Base-by-base conservation (phyloP, 2,329 filamentous ascomycete genomes). In the Coniochaeta sp. region DNA sequence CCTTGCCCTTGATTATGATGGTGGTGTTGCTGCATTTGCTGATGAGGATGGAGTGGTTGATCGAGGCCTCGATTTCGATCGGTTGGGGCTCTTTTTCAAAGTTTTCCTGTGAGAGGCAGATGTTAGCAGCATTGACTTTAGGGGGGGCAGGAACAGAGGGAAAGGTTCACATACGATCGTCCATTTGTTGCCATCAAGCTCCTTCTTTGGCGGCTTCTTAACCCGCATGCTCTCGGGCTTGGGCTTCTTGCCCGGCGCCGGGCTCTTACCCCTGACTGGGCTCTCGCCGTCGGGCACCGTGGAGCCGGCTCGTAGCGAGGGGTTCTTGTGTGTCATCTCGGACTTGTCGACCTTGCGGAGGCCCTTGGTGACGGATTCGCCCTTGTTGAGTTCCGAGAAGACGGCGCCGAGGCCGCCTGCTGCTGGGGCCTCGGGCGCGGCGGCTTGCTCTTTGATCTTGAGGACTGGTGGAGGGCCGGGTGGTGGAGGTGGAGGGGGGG, bases 281-380 rank as follows among this genome's bases (percentile, higher is more conserved):
- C 76, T 80, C 81, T 79, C 78, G 62, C 80, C 81, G 24, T 81
- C 83, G 31, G 89, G 81, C 3, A 93, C 90, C 1, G 85, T 82
- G 14, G 90, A 89, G 62, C 80, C 80, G 26, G 90, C 84, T 64
- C 95, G 88, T 61, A 99, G 80, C 11, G 87, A 85, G 16, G 95
- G 95, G 76, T 99, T 99, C 80, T 98, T 98, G 77, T 99, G 95
- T 62, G 95, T 99, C 93, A 97, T 97, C 74, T 98, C 83, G 59
- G 90, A 95, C 71, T 88, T 89, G 77, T 97, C 93, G 57, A 99
- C 95, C 79, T 97, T 99, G 66, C 90, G 89, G 38, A 99, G 81
- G 34, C 90, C 88, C 65, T 90, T 87, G 4, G 95, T 99, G 62
- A 99, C 90, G n/a, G 85, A 81, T 62, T 90, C 86, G 61, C 95